These are phyloP conservation scores for Fusarium buharicum DNA, from an alignment of 2,329 filamentous ascomycete genomes.

Conservation along the genomic window DNA sequence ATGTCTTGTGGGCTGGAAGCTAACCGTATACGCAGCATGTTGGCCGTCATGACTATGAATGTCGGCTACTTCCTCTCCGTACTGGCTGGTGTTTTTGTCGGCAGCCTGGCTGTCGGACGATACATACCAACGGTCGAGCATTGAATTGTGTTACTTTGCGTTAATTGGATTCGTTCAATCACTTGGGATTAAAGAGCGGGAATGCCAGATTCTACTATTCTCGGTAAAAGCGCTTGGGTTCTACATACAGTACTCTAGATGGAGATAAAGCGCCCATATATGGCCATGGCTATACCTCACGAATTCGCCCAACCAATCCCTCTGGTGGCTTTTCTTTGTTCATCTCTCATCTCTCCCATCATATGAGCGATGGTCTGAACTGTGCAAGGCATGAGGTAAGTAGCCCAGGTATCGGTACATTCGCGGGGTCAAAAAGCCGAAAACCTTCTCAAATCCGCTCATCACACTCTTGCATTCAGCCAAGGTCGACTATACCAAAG, in stretches of 20 bases:
- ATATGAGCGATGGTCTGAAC: no score
- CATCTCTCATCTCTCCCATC: neutral
- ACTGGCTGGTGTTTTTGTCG: slow-evolving; percentile 84
- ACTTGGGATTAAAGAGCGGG: neutral
- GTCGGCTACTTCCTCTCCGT: slow-evolving; percentile 85
- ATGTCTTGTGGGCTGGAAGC: neutral
- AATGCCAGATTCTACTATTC: neutral
- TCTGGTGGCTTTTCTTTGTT: neutral
- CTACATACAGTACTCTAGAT: neutral
- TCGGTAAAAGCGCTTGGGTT: neutral
- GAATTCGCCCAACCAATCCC: no score
- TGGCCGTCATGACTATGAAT: slow-evolving; percentile 91
- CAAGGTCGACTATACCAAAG: slow-evolving; percentile 14
- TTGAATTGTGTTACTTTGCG: slow-evolving; percentile 16
- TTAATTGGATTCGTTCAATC: no score
- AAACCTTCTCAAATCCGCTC: slow-evolving; percentile 67
- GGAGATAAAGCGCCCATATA: no score
- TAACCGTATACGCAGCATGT: slow-evolving; percentile 71
- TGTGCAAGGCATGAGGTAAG: neutral
- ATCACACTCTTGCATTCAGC: slow-evolving; percentile 27
- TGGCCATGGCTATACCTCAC: no score
- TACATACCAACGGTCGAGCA: slow-evolving; percentile 66
- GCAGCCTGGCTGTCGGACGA: slow-evolving; percentile 82
- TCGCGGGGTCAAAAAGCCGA: slow-evolving; percentile 25
- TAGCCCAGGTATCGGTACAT: slow-evolving; percentile 53